Evolutionary conservation across 1,139 yeast genomes (phyloP).

Genomic region (Kodamaea arcana): DNA sequence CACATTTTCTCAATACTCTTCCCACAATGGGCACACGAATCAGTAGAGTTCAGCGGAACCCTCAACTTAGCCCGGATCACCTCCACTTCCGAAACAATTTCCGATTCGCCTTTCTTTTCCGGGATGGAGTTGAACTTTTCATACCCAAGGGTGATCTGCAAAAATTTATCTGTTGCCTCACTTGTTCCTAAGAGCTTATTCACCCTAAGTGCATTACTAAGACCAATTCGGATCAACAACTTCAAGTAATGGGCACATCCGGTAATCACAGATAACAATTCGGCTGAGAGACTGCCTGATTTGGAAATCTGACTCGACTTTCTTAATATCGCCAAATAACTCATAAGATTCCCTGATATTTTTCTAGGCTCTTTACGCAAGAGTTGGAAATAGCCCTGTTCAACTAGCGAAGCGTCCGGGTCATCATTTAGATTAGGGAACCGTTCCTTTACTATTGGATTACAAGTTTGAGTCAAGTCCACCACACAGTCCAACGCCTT

Average conservation of each 20-base stretch:
- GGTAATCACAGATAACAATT: slow-evolving; percentile 74
- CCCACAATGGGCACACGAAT: slow-evolving; percentile 67
- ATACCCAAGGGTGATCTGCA: slow-evolving; percentile 49
- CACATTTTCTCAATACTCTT: slow-evolving; percentile 83
- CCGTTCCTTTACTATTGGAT: slow-evolving; percentile 11
- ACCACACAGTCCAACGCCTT: slow-evolving; percentile 63
- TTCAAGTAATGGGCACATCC: slow-evolving; percentile 92
- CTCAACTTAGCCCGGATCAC: slow-evolving; percentile 34
- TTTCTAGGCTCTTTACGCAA: slow-evolving; percentile 81
- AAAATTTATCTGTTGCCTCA: slow-evolving; percentile 59
- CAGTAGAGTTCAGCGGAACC: slow-evolving; percentile 66
- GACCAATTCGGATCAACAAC: slow-evolving; percentile 74
- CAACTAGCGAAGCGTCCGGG: slow-evolving; percentile 3
- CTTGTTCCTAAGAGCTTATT: slow-evolving; percentile 59
- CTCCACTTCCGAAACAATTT: slow-evolving; percentile 27
- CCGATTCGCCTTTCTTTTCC: slow-evolving; percentile 5
- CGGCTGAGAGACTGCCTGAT: slow-evolving; percentile 58
- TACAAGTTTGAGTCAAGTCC: slow-evolving; percentile 22
- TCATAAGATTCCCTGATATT: slow-evolving; percentile 74
- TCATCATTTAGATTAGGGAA: slow-evolving; percentile 5
- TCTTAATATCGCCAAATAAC: slow-evolving; percentile 66
- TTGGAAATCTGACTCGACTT: slow-evolving; percentile 46
- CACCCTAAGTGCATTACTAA: slow-evolving; percentile 66
- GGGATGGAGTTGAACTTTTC: slow-evolving; percentile 24
- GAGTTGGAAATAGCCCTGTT: slow-evolving; percentile 22